Evolutionary conservation across 2,329 filamentous ascomycete species (phyloP), one percentile per base, ranked within the genome.

Genomic region (Penicillium sp.): DNA sequence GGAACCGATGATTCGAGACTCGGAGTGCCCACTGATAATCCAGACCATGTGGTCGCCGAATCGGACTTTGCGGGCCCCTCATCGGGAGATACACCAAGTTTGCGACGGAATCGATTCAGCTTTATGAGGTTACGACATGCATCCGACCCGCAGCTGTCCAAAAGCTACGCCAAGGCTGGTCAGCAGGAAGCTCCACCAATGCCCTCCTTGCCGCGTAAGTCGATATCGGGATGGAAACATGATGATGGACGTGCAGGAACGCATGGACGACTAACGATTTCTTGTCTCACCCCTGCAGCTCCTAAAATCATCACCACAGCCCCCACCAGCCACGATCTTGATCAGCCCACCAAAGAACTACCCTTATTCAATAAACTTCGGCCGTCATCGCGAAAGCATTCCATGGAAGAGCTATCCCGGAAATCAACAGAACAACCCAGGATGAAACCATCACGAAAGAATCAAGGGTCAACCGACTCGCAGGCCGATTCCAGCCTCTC

Each of bases 271-370:
- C 50, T 53, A 53, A 53, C 50, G 9, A 53, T 37, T 31, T 22
- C 24, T 42, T 54, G 29, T 37, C 33, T 46, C 35, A 27, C 19
- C 6, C 39, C 24, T 62, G 21, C 54, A 78, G 76, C 84, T 39
- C 86, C 86, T 16, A 81, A 82, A 21, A 98, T 98, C 71, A 95
- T 98, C 73, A 96, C 90, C 49, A 98, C 93, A 11, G 90, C 93
- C 16, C 93, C 95, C 10, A 95, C 92, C 9, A 84, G 87, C 49
- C 76, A 78, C 64, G 84, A 89, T 51, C 71, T 85, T 21, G 79
- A 80, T 35, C 73, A 72, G 65, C 72, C 50, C 72, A 80, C 58
- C 5, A 77, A 72, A 60, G 67, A 74, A 48, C 75, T 74, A 55
- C 69, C 65, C 44, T 76, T 73, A 51, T 69, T 77, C 46, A 82